Evolutionary conservation across 805 yeast genomes (phyloP).

Genomic region (Pichia ethanolica): DNA sequence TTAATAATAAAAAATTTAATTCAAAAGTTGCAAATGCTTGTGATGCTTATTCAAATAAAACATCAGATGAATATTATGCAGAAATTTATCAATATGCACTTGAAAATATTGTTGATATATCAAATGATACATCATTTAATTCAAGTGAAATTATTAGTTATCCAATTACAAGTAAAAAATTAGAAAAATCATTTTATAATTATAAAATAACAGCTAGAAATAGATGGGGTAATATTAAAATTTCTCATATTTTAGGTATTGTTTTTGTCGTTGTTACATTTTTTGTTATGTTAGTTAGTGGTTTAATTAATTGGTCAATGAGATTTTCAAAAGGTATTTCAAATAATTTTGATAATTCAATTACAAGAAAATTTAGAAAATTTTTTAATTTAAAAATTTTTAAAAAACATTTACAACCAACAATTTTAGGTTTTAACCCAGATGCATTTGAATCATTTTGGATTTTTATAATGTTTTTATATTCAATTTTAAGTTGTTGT

Average conservation of each 20-base stretch:
- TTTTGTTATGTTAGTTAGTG: slow-evolving; percentile 34
- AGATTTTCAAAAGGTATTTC: slow-evolving; percentile 33
- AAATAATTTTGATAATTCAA: slow-evolving; percentile 24
- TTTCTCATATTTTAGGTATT: slow-evolving; percentile 40
- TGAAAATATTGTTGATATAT: slow-evolving; percentile 29
- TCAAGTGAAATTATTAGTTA: slow-evolving; percentile 21
- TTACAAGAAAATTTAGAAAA: slow-evolving; percentile 21
- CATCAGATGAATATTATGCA: slow-evolving; percentile 11
- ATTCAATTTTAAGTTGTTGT: slow-evolving; percentile 13
- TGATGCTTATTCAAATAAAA: slow-evolving; percentile 9
- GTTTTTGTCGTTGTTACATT: slow-evolving; percentile 45
- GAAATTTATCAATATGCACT: slow-evolving; percentile 35
- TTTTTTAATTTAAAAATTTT: slow-evolving; percentile 20
- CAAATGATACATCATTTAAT: slow-evolving; percentile 26
- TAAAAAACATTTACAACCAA: slow-evolving; percentile 16
- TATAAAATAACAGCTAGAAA: slow-evolving; percentile 20
- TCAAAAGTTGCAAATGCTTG: slow-evolving; percentile 19
- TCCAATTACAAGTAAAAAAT: slow-evolving; percentile 29
- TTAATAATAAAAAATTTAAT: slow-evolving; percentile 15
- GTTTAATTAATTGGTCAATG: slow-evolving; percentile 34
- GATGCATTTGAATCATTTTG: slow-evolving; percentile 44
- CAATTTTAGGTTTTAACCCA: slow-evolving; percentile 34
- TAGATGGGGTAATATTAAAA: slow-evolving; percentile 31
- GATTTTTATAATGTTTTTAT: slow-evolving; percentile 32
- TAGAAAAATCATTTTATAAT: slow-evolving; percentile 18